A percentile compares a stretch with the other conserved stretches of the same genome.
phyloP scores from a whole-genome alignment of 2,329 filamentous ascomycete species.

The Neurospora sp. region DNA sequence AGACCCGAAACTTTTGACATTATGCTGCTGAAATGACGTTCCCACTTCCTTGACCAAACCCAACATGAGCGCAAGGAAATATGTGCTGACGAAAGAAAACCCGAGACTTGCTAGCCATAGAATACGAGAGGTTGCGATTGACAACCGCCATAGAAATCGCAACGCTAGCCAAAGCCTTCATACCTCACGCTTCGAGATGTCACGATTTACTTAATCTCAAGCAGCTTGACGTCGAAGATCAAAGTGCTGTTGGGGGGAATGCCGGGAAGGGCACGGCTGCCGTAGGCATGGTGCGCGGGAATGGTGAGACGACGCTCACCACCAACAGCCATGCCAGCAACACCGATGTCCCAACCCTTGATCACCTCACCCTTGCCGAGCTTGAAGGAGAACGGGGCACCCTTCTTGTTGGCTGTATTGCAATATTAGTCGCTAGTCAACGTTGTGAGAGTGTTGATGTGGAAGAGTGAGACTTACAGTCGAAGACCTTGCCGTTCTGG shows the following conservation, averaged over 20 bases:
- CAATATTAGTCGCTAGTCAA: conserved; percentile 13
- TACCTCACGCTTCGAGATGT: conserved; percentile 11
- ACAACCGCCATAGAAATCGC: conserved; percentile 3
- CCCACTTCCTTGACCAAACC: neutral
- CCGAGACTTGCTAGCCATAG: conserved; percentile 1
- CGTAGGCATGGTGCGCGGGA: conserved; percentile 80
- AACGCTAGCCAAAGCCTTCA: neutral
- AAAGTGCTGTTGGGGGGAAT: conserved; percentile 89
- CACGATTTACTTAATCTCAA: conserved; percentile 64
- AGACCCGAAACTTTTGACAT: neutral
- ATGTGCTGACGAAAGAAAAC: conserved; percentile 3
- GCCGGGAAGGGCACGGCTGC: conserved; percentile 69
- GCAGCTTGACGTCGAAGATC: conserved; percentile 82
- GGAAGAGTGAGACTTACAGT: conserved; percentile 51
- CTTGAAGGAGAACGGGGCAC: conserved; percentile 94
- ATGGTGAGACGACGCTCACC: conserved; percentile 90
- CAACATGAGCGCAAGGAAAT: neutral
- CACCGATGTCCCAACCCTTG: conserved; percentile 95
- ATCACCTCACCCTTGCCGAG: conserved; percentile 92
- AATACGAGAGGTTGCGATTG: conserved; percentile 7
- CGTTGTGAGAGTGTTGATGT: neutral
- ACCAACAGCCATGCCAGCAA: conserved; percentile 85
- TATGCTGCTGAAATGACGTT: neutral
- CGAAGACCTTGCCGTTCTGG: conserved; percentile 87
- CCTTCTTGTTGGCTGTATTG: conserved; percentile 85